A percentile compares a stretch with the other conserved stretches of the same genome.
Conservation (phyloP, 805 yeast genomes). For the Nakazawaea populi region DNA sequence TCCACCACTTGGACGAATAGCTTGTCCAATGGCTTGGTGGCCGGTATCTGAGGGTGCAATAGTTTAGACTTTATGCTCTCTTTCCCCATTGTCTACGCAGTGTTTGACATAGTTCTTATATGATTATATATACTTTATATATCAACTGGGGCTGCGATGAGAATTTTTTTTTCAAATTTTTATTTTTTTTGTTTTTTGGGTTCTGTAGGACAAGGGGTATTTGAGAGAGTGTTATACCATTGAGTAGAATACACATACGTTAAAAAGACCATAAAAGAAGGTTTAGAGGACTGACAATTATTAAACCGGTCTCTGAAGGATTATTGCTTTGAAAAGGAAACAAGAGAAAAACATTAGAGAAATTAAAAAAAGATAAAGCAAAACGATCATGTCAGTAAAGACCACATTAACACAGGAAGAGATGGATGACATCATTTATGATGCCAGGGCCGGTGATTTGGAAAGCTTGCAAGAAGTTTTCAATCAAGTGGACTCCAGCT, state of each 20-base stretch:
- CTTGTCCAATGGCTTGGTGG: constrained; percentile 26
- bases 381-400: constrained; percentile 19
- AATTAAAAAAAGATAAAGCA: neutral
- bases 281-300: too few species aligned
- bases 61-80: constrained; percentile 16
- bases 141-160: neutral
- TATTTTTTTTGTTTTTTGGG: neutral
- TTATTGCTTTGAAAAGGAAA: too few species aligned
- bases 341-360: neutral
- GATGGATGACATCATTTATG: constrained; percentile 73
- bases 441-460: constrained; percentile 84
- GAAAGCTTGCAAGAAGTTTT: constrained; percentile 69
- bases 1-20: constrained; percentile 22
- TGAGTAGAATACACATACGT: too few species aligned
- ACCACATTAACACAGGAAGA: constrained; percentile 57
- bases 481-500: constrained; percentile 35
- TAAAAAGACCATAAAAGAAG: too few species aligned
- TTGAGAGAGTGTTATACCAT: too few species aligned
- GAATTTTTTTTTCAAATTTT: neutral
- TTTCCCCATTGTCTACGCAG: neutral
- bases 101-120: neutral
- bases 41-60: constrained; percentile 18
- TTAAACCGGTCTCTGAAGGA: too few species aligned
- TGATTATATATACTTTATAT: neutral
- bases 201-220: too few species aligned